Base-by-base conservation (phyloP, 306 rosid species). In the Citrullus mucosospermus region DNA sequence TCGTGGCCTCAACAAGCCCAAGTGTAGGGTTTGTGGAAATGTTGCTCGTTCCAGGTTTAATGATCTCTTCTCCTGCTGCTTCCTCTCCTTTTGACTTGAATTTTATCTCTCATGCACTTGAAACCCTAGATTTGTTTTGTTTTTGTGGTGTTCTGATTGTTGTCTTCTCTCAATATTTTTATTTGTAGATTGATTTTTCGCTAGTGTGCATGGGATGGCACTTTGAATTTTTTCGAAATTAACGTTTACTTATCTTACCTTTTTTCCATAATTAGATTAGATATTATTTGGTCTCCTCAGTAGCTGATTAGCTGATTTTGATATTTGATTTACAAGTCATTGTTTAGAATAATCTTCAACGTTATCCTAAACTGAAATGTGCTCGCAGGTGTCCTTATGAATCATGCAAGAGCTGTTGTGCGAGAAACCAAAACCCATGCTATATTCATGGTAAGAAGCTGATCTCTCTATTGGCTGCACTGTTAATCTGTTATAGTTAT, bases 361-460 rank as follows among this genome's bases (percentile, higher is more conserved):
- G 4, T 38, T 75, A 18, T 75, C 16, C 50, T 75, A 32, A 75
- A 10, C 14, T n/a, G 12, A n/a, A 57, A 34, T 2, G 12, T 69
- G 8, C 18, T 8, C 58, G 85, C 88, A 93, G 98, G 89, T 95
- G 97, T 76, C 99, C 99, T 6, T 95, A 82, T 53, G 95, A 95
- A 80, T 83, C 82, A 22, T 95, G 99, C 90, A 95, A 95, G 89
- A 92, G 92, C 86, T 95, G 97, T 86, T 95, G 99, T 81, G 85
- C 96, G 3, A 95, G 85, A 80, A 93, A 94, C 76, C 99, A 95
- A 85, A 95, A 95, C 79, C 97, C 97, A 43, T 95, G 99, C 82
- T 88, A 87, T 63, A 95, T 95, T 85, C 99, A 95, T 13, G 99
- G 99, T 91, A 85, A 15, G 59, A 72, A 72, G 30, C 15, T 28